Evolutionary conservation across 768 basidiomycete genomes (phyloP).

Genomic region (Macrocybe gigantea): DNA sequence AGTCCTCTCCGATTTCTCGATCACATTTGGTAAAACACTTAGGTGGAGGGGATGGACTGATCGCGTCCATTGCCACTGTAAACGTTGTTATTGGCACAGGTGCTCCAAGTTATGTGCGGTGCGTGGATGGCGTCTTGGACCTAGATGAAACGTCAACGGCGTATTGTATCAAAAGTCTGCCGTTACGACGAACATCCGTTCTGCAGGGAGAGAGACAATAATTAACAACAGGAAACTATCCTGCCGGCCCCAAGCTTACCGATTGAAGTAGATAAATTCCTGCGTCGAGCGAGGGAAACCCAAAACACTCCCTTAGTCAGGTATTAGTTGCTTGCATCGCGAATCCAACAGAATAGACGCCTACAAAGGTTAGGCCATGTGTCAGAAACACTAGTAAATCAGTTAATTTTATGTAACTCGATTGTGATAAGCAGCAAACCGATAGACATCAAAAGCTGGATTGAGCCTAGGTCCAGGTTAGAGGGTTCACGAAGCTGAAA

Average conservation of each 20-base stretch:
- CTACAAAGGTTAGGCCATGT: constrained; percentile 43
- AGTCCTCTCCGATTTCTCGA: constrained; percentile 58
- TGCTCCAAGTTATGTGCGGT: constrained; percentile 52
- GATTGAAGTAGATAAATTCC: constrained; percentile 51
- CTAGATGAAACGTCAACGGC: constrained; percentile 9
- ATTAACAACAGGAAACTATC: background rate
- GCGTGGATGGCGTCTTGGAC: constrained; percentile 57
- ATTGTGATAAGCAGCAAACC: constrained; percentile 17
- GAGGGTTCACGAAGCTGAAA: background rate
- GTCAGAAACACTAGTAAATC: constrained; percentile 37
- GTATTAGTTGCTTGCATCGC: background rate
- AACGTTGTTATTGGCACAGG: constrained; percentile 47
- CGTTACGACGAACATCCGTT: constrained; percentile 23
- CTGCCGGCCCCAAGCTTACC: constrained; percentile 18
- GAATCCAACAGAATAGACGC: constrained; percentile 5
- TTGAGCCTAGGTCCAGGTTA: constrained; percentile 31
- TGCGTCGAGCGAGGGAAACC: constrained; percentile 63
- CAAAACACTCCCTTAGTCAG: constrained; percentile 45
- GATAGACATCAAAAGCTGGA: constrained; percentile 51
- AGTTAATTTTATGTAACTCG: background rate
- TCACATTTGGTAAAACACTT: constrained; percentile 61
- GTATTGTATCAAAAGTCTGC: background rate
- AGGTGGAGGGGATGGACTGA: constrained; percentile 52
- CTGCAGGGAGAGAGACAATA: constrained; percentile 7
- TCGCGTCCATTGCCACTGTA: constrained; percentile 44